phyloP scores from a whole-genome alignment of 1,284 basidiomycete species.

The Ustilago tritici region DNA sequence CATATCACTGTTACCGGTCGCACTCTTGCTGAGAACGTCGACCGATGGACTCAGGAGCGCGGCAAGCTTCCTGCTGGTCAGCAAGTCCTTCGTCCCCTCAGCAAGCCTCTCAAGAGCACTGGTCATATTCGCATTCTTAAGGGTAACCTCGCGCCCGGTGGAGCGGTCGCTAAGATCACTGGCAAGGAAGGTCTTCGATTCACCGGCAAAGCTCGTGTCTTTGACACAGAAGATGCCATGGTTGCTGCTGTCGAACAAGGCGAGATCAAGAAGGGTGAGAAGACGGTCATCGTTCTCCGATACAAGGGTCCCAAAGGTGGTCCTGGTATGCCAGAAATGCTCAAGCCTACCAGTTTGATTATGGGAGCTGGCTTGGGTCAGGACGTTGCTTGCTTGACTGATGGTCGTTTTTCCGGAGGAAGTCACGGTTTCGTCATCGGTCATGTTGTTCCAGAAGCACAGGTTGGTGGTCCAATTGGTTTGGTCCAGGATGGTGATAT shows the following conservation, averaged over 20 bases:
- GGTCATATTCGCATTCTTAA: constrained; percentile 68
- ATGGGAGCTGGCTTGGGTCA: constrained; percentile 88
- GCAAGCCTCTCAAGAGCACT: constrained; percentile 64
- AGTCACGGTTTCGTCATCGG: constrained; percentile 81
- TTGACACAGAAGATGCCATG: constrained; percentile 68
- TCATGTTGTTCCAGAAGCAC: constrained; percentile 92
- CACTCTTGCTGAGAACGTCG: constrained; percentile 66
- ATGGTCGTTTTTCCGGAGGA: constrained; percentile 94
- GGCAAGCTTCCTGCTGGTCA: constrained; percentile 63
- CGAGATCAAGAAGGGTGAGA: constrained; percentile 67
- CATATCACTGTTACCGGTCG: constrained; percentile 68
- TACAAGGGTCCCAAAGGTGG: constrained; percentile 73
- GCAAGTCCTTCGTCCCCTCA: constrained; percentile 63
- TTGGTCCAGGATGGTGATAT: constrained; percentile 87
- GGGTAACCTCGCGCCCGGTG: constrained; percentile 68
- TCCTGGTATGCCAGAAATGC: constrained; percentile 96
- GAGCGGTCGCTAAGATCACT: constrained; percentile 69
- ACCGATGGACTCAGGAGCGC: constrained; percentile 77
- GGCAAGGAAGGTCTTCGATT: constrained; percentile 68
- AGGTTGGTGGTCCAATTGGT: constrained; percentile 89
- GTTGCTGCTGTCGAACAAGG: constrained; percentile 65
- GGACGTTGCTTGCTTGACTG: constrained; percentile 91
- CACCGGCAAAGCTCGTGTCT: constrained; percentile 67
- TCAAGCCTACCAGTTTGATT: constrained; percentile 74
- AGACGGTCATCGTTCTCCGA: constrained; percentile 68